Conservation (phyloP, 2,329 filamentous ascomycete species). For the Penicillium sp. region DNA sequence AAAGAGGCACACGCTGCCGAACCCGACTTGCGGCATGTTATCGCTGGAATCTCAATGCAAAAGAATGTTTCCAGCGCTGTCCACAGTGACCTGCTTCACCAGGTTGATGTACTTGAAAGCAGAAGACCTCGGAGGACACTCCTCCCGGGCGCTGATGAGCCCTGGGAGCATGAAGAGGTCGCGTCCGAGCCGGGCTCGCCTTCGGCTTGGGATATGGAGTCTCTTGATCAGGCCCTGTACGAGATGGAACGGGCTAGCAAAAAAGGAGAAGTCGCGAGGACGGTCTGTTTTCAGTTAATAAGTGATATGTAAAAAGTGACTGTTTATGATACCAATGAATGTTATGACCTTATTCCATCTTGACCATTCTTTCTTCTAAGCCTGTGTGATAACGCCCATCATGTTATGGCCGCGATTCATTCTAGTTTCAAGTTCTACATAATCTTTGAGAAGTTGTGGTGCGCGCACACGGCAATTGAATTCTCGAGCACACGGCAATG, state of each 20-base stretch:
- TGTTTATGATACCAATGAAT: background rate
- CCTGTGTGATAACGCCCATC: too few relatives aligned
- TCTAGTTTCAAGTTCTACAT: too few relatives aligned
- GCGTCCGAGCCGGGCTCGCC: background rate
- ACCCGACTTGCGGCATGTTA: constrained; percentile 22
- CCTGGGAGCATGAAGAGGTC: constrained; percentile 8
- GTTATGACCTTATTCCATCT: background rate
- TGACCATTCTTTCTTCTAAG: background rate
- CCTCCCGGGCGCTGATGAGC: constrained; percentile 16
- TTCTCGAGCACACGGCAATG: too few relatives aligned
- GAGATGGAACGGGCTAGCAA: constrained; percentile 18
- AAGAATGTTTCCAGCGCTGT: constrained; percentile 7
- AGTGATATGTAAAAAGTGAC: constrained; percentile 13
- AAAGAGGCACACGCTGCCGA: constrained; percentile 22
- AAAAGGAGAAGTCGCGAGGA: constrained; percentile 14
- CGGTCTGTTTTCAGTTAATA: constrained; percentile 24
- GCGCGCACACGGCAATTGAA: too few relatives aligned
- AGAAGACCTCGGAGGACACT: constrained; percentile 8
- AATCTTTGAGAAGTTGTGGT: too few relatives aligned
- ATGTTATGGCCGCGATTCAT: too few relatives aligned
- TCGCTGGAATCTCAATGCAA: constrained; percentile 24
- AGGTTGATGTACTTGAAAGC: constrained; percentile 15
- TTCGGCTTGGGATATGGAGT: constrained; percentile 14
- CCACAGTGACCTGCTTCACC: constrained; percentile 16
- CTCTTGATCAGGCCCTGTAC: constrained; percentile 16